Evolutionary conservation across 2,329 filamentous ascomycete genomes (phyloP).

Genomic region (Mariannaea elegans): DNA sequence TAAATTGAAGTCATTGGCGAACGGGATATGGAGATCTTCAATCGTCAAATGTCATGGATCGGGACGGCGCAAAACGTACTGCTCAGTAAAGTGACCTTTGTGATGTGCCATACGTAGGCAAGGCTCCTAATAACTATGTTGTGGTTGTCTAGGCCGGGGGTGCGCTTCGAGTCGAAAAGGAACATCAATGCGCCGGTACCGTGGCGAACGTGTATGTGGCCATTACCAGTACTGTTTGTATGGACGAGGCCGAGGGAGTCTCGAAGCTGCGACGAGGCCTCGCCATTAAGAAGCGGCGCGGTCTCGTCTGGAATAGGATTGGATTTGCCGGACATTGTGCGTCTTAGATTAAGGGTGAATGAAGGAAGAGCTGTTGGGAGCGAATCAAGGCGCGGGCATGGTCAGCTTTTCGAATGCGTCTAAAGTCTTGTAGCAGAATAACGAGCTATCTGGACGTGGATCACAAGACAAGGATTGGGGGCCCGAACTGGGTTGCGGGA

Average conservation of each 20-base stretch:
- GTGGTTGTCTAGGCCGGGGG: slow-evolving; percentile 61
- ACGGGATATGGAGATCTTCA: background rate
- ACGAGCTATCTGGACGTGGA: background rate
- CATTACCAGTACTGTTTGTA: slow-evolving; percentile 31
- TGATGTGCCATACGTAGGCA: slow-evolving; percentile 62
- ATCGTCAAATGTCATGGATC: background rate
- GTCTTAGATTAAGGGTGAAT: slow-evolving; percentile 39
- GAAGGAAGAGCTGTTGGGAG: slow-evolving; percentile 37
- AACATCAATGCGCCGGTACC: slow-evolving; percentile 46
- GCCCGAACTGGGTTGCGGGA: background rate
- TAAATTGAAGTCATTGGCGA: background rate
- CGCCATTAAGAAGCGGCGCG: slow-evolving; percentile 54
- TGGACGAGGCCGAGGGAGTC: slow-evolving; percentile 26
- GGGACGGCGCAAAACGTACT: slow-evolving; percentile 54
- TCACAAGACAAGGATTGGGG: slow-evolving; percentile 1
- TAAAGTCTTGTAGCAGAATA: background rate
- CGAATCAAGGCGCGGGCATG: slow-evolving; percentile 41
- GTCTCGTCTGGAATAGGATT: slow-evolving; percentile 45
- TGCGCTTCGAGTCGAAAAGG: slow-evolving; percentile 59
- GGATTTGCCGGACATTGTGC: slow-evolving; percentile 45
- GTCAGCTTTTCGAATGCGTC: slow-evolving; percentile 36
- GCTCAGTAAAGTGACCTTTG: slow-evolving; percentile 66
- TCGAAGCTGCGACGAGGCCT: slow-evolving; percentile 36
- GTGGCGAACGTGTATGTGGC: slow-evolving; percentile 34
- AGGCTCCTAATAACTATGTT: slow-evolving; percentile 56